Conservation (phyloP, 331 rosid species). For the Phaseolus coccineus region DNA sequence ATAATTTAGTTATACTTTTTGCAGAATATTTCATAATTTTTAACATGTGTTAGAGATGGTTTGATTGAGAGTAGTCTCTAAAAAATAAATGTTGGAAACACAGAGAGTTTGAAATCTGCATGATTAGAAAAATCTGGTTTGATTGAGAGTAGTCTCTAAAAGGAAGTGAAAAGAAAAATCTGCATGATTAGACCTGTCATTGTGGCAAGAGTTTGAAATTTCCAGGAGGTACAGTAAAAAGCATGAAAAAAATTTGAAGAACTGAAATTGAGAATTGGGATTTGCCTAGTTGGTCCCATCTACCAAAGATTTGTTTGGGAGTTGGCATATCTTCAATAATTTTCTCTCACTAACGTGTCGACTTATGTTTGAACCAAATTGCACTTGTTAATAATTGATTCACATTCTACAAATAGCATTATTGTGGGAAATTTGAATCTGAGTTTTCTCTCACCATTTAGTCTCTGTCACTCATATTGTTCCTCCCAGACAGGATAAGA, state of each 20-base stretch:
- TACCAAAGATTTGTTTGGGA: conserved; percentile 8
- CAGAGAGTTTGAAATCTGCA: no score
- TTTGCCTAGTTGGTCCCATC: conserved; percentile 41
- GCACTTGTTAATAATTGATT: not conserved
- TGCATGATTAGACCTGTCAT: conserved; percentile 4
- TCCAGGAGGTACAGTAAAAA: not conserved
- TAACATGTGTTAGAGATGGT: no score
- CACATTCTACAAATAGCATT: conserved; percentile 2
- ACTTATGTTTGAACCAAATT: not conserved
- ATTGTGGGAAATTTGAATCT: not conserved
- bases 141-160: no score
- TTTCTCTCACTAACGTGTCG: conserved; percentile 2
- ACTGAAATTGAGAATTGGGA: not conserved
- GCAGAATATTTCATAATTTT: no score
- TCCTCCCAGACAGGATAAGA: conserved; percentile 5
- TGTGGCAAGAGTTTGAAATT: conserved; percentile 22
- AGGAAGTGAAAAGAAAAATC: no score
- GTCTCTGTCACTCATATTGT: no score
- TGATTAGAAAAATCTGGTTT: no score
- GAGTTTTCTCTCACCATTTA: no score
- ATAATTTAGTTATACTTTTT: no score
- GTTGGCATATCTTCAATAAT: not conserved
- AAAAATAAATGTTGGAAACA: no score
- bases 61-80: no score
- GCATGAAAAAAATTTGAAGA: conserved; percentile 18